These are phyloP conservation scores for Botrytis byssoidea DNA, from an alignment of 2,329 filamentous ascomycete genomes.

Conservation along the genomic window DNA sequence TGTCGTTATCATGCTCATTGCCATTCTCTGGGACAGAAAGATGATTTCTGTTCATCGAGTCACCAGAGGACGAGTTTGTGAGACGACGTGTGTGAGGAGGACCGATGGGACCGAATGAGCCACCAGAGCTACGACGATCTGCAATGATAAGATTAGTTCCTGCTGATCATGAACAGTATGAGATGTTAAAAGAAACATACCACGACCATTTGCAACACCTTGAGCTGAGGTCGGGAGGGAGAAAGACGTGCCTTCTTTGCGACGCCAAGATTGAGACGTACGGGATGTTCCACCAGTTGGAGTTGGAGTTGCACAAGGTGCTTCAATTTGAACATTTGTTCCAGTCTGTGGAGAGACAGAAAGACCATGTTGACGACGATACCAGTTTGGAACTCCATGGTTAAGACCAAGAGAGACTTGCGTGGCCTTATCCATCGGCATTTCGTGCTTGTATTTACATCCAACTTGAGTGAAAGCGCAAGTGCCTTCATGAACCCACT, in stretches of 20 bases:
- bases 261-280: slow-evolving; percentile 18
- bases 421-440: slow-evolving; percentile 68
- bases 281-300: slow-evolving; percentile 1
- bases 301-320: slow-evolving; percentile 5
- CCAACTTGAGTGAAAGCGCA: slow-evolving; percentile 85
- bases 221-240: not conserved
- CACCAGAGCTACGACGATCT: slow-evolving; percentile 12
- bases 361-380: slow-evolving; percentile 4
- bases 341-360: slow-evolving; percentile 1
- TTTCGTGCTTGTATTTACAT: slow-evolving; percentile 87
- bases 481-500: slow-evolving; percentile 83
- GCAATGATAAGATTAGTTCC: not conserved
- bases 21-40: not conserved
- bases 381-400: slow-evolving; percentile 50
- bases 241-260: slow-evolving; percentile 1
- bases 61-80: slow-evolving; percentile 6
- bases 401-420: slow-evolving; percentile 70
- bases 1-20: not conserved
- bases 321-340: slow-evolving; percentile 8
- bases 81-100: slow-evolving; percentile 16
- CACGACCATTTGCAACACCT: not conserved
- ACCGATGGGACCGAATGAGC: slow-evolving; percentile 20
- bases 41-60: not conserved
- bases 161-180: not conserved
- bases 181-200: not conserved